These are phyloP conservation scores for Tetrahymena malaccensis DNA, from an alignment of 73 alveolate genomes.

Conservation along the genomic window DNA sequence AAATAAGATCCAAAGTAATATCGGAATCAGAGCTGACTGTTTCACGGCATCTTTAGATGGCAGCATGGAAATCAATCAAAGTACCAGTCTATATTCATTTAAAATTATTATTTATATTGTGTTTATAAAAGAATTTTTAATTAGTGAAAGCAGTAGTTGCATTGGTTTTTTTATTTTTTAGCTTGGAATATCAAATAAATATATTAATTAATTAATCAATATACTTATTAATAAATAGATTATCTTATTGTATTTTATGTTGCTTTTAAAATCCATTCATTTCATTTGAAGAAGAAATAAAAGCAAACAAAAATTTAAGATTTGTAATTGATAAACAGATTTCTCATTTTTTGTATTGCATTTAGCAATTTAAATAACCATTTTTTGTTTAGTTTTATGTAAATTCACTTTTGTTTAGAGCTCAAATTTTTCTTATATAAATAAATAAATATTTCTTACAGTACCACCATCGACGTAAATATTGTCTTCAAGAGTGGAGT, in stretches of 20 bases:
- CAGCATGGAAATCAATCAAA: conserved; percentile 45
- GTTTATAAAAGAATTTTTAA: conserved; percentile 9
- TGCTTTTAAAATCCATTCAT: no score
- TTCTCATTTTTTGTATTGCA: background rate
- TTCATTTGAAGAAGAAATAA: background rate
- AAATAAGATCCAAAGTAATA: conserved; percentile 42
- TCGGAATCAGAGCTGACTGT: conserved; percentile 27
- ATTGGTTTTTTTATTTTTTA: background rate
- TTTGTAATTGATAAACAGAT: background rate
- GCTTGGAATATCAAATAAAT: background rate
- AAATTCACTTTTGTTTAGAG: background rate
- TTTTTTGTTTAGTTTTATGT: background rate
- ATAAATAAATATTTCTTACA: background rate
- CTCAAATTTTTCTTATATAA: background rate
- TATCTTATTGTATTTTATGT: background rate
- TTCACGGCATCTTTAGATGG: conserved; percentile 45
- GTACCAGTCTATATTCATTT: conserved; percentile 39
- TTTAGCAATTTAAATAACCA: background rate
- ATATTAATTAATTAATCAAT: background rate
- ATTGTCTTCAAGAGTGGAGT: conserved; percentile 2
- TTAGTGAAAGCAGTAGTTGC: background rate
- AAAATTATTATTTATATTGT: background rate
- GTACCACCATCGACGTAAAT: conserved; percentile 60
- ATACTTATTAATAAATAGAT: background rate
- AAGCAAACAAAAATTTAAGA: background rate